A percentile compares a stretch with the other conserved stretches of the same genome.
phyloP scores from a whole-genome alignment of 148 eudicot genomes.

The Arctostaphylos glauca region DNA sequence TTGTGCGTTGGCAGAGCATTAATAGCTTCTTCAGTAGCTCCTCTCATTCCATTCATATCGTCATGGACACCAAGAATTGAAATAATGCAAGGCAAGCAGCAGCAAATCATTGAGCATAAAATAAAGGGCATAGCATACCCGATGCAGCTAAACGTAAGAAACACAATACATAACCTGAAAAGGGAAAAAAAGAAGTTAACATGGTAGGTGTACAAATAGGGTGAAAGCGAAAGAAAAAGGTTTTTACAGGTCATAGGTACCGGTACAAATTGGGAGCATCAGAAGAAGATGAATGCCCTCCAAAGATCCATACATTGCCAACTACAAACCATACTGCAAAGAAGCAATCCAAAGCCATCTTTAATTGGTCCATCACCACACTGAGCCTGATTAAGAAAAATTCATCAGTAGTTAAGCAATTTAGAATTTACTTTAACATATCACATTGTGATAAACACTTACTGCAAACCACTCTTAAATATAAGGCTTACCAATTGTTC shows the following conservation, averaged over 20 bases:
- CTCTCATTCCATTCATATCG: conserved; percentile 54
- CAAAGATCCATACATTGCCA: conserved; percentile 79
- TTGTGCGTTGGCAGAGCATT: conserved; percentile 64
- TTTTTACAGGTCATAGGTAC: conserved; percentile 21
- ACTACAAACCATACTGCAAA: conserved; percentile 85
- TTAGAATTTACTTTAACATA: not conserved
- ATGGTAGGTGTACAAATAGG: not conserved
- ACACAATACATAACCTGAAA: conserved; percentile 69
- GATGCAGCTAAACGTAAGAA: conserved; percentile 65
- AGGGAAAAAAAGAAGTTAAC: not conserved
- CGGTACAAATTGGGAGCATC: conserved; percentile 82
- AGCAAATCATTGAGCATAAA: conserved; percentile 72
- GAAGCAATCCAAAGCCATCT: conserved; percentile 83
- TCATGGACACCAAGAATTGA: conserved; percentile 68
- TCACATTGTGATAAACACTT: not conserved
- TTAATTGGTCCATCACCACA: conserved; percentile 54
- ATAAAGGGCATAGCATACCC: conserved; percentile 86
- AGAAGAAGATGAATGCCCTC: conserved; percentile 66
- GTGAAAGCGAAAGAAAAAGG: not conserved
- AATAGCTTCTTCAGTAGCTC: conserved; percentile 68
- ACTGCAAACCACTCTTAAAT: not conserved
- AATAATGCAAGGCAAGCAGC: conserved; percentile 79
- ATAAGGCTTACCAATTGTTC: not conserved
- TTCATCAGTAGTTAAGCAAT: not conserved
- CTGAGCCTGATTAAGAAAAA: conserved; percentile 39